These are phyloP conservation scores for Theobroma grandiflorum DNA, from an alignment of 441 rosid species.

Conservation along the genomic window DNA sequence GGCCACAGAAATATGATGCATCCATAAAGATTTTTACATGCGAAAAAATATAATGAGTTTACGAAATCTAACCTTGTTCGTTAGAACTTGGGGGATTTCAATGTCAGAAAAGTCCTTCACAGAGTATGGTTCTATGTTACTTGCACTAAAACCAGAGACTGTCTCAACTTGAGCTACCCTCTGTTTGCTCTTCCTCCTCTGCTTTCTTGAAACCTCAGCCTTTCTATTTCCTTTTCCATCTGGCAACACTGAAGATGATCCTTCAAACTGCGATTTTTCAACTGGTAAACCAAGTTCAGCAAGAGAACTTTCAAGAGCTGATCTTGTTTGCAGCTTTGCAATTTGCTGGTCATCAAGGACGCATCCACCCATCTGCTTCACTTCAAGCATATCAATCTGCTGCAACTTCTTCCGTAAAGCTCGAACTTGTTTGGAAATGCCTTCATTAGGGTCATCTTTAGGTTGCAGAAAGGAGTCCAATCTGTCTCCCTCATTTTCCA, in stretches of 20 bases:
- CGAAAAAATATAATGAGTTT: neutral
- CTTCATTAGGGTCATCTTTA: conserved; percentile 58
- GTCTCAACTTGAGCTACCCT: conserved; percentile 54
- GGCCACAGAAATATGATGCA: neutral
- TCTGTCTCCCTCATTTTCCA: conserved; percentile 44
- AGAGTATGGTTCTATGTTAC: conserved; percentile 43
- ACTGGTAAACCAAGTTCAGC: conserved; percentile 78
- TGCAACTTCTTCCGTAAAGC: conserved; percentile 91
- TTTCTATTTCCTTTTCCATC: conserved; percentile 72
- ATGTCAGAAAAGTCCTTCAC: conserved; percentile 40
- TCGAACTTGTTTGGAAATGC: conserved; percentile 69
- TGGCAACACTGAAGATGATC: conserved; percentile 42
- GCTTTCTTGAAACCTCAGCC: conserved; percentile 60
- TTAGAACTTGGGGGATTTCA: conserved; percentile 45
- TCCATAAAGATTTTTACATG: neutral
- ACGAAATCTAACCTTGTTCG: conserved; percentile 56
- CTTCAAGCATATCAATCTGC: conserved; percentile 96
- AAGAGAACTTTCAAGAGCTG: conserved; percentile 70
- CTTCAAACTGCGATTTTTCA: conserved; percentile 48
- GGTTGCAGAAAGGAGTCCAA: conserved; percentile 70
- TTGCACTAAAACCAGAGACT: conserved; percentile 45
- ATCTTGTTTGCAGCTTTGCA: conserved; percentile 83
- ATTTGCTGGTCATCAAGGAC: conserved; percentile 90
- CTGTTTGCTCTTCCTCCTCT: conserved; percentile 73
- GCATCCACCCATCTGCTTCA: conserved; percentile 72